Conservation (phyloP, 257 asterid species). For the Thymus quinquecostatus region DNA sequence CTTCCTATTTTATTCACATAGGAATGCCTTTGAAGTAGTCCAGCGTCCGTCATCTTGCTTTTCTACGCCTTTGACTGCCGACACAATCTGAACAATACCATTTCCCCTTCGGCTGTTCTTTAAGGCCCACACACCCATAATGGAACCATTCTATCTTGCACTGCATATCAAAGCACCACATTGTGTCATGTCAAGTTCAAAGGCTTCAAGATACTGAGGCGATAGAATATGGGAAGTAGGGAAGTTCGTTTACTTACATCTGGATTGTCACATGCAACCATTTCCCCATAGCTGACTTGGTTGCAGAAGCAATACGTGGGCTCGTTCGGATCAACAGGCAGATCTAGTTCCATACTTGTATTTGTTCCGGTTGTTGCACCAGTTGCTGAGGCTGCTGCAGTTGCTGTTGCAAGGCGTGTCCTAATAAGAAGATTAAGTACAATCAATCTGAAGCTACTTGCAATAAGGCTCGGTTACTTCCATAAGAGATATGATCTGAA, state of each 20-base stretch:
- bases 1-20: background rate
- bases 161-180: slow-evolving; percentile 41
- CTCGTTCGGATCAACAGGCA: slow-evolving; percentile 97
- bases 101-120: slow-evolving; percentile 93
- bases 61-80: slow-evolving; percentile 72
- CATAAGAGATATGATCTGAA: background rate
- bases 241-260: slow-evolving; percentile 49
- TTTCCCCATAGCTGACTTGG: slow-evolving; percentile 99
- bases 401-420: slow-evolving; percentile 74
- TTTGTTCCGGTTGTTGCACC: slow-evolving; percentile 54
- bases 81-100: slow-evolving; percentile 93
- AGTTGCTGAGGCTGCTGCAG: slow-evolving; percentile 51
- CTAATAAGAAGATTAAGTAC: slow-evolving; percentile 42
- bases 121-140: slow-evolving; percentile 90
- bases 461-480: background rate
- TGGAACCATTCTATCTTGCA: slow-evolving; percentile 99
- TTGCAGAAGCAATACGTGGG: slow-evolving; percentile 96
- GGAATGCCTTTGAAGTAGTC: background rate
- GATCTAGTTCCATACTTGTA: slow-evolving; percentile 77
- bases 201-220: background rate
- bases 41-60: slow-evolving; percentile 40
- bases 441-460: background rate
- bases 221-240: background rate
- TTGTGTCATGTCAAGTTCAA: slow-evolving; percentile 16
- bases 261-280: slow-evolving; percentile 98